These are phyloP conservation scores for Paracorniculantispora psalliotae DNA, from an alignment of 2,329 filamentous ascomycete species.

Conservation along the genomic window DNA sequence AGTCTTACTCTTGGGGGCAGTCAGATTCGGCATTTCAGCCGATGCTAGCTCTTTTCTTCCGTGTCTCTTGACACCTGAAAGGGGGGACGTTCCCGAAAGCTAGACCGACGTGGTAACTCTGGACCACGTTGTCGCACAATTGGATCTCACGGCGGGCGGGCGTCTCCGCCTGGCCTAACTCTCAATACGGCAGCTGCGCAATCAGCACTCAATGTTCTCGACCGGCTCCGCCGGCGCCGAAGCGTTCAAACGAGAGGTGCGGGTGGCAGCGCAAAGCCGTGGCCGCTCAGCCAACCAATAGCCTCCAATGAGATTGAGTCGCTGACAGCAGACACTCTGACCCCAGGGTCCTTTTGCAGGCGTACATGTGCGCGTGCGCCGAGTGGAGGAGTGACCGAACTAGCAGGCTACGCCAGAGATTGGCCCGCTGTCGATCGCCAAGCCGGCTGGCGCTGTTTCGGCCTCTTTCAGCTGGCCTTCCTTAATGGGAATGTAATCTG, in stretches of 20 bases:
- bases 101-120: conserved; percentile 2
- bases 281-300: background rate
- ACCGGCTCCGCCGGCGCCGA: background rate
- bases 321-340: background rate
- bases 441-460: conserved; percentile 2
- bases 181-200: background rate
- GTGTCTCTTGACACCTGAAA: background rate
- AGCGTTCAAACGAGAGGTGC: background rate
- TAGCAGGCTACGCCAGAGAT: background rate
- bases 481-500: conserved; percentile 1
- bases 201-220: background rate
- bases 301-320: background rate
- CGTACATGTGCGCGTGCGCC: too few species aligned
- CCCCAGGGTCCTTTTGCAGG: too few species aligned
- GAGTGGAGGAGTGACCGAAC: too few species aligned
- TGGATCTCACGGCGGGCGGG: background rate
- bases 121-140: conserved; percentile 10
- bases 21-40: conserved; percentile 3
- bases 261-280: background rate
- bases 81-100: background rate
- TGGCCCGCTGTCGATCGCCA: conserved; percentile 7
- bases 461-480: background rate
- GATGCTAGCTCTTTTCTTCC: background rate
- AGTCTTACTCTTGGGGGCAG: conserved; percentile 6
- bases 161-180: background rate